These are phyloP conservation scores for Penicillium odoratum DNA, from an alignment of 495 filamentous ascomycete genomes.

Conservation along the genomic window DNA sequence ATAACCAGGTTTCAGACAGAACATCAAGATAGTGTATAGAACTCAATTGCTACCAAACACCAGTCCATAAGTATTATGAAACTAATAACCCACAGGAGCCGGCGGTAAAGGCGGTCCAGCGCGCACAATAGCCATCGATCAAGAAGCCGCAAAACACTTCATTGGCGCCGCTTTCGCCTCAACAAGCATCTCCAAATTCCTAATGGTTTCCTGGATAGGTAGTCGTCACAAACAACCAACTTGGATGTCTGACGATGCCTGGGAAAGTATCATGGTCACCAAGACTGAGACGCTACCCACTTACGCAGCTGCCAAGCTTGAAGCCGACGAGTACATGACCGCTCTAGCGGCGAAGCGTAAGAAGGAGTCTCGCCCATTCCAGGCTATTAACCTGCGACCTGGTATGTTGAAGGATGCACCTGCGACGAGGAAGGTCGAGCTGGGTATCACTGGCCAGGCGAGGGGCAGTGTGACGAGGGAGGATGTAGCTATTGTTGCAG, in stretches of 20 bases:
- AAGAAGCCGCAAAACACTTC: slow-evolving; percentile 69
- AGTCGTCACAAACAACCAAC: slow-evolving; percentile 57
- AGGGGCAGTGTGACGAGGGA: slow-evolving; percentile 59
- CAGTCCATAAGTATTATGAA: not conserved
- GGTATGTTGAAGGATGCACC: slow-evolving; percentile 60
- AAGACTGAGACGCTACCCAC: slow-evolving; percentile 56
- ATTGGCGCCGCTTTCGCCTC: slow-evolving; percentile 61
- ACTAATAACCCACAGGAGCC: slow-evolving; percentile 49
- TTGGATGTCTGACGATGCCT: slow-evolving; percentile 68
- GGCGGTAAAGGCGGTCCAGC: slow-evolving; percentile 72
- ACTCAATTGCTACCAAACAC: not conserved
- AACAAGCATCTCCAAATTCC: slow-evolving; percentile 65
- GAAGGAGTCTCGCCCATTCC: slow-evolving; percentile 45
- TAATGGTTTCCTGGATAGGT: slow-evolving; percentile 68
- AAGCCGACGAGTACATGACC: slow-evolving; percentile 72
- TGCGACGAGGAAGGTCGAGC: slow-evolving; percentile 57
- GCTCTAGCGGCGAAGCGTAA: slow-evolving; percentile 51
- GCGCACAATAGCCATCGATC: slow-evolving; percentile 63
- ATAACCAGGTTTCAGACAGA: not conserved
- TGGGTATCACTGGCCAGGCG: slow-evolving; percentile 60
- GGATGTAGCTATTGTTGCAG: slow-evolving; percentile 70
- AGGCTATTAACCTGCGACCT: slow-evolving; percentile 69
- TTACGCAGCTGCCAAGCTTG: slow-evolving; percentile 74
- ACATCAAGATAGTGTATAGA: not conserved
- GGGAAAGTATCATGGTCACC: slow-evolving; percentile 47